A percentile compares a stretch with the other conserved stretches of the same genome.
Evolutionary conservation across 805 yeast genomes (phyloP).

Genomic region (Yamadazyma laniorum): DNA sequence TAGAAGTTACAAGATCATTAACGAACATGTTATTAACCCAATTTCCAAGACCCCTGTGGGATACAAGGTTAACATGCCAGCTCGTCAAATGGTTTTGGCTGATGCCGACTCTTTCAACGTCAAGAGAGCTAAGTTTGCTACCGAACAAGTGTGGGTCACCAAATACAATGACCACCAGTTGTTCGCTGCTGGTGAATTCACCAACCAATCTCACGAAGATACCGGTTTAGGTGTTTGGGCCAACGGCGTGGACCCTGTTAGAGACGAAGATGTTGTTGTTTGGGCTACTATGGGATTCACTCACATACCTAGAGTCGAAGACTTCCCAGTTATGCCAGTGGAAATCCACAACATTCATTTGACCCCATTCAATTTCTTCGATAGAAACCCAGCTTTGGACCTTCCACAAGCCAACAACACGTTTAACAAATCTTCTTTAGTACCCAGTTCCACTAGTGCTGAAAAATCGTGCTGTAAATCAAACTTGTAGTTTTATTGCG

Average conservation of each 20-base stretch:
- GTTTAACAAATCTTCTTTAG: slow-evolving; percentile 62
- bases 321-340: slow-evolving; percentile 88
- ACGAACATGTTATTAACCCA: slow-evolving; percentile 69
- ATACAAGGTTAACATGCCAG: slow-evolving; percentile 71
- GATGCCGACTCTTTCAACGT: slow-evolving; percentile 59
- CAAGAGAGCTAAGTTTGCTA: slow-evolving; percentile 72
- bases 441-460: slow-evolving; percentile 17
- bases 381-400: slow-evolving; percentile 74
- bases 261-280: slow-evolving; percentile 73
- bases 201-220: slow-evolving; percentile 72
- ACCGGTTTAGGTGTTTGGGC: slow-evolving; percentile 75
- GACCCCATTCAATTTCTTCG: slow-evolving; percentile 72
- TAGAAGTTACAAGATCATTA: slow-evolving; percentile 72
- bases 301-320: slow-evolving; percentile 80
- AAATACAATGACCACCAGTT: slow-evolving; percentile 70
- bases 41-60: slow-evolving; percentile 71
- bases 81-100: slow-evolving; percentile 73
- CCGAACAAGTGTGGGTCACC: slow-evolving; percentile 80
- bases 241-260: slow-evolving; percentile 61
- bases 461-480: slow-evolving; percentile 37
- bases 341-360: slow-evolving; percentile 67
- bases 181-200: slow-evolving; percentile 82
- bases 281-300: slow-evolving; percentile 84
- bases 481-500: slow-evolving; percentile 16
- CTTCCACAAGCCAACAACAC: slow-evolving; percentile 67